Evolutionary conservation across 148 eudicot species (phyloP).

Genomic region (Spergularia bocconei): DNA sequence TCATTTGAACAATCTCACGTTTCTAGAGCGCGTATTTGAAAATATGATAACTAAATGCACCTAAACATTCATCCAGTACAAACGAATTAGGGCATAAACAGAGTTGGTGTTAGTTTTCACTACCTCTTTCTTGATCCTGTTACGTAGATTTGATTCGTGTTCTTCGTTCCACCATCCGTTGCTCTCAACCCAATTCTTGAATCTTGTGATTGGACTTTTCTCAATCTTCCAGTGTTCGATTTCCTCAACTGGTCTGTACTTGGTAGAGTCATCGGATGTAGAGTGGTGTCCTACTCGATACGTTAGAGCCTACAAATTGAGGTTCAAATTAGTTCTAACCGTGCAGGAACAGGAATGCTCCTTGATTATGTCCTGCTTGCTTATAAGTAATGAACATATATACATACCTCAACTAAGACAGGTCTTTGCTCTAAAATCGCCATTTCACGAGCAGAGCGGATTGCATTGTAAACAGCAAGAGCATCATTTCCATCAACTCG

Average conservation of each 20-base stretch:
- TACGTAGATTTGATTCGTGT: slow-evolving; percentile 48
- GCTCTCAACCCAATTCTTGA: slow-evolving; percentile 57
- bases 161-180: slow-evolving; percentile 79
- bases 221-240: slow-evolving; percentile 65
- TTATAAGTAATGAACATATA: not conserved
- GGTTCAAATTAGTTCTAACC: not conserved
- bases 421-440: slow-evolving; percentile 67
- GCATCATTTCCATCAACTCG: slow-evolving; percentile 93
- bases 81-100: not conserved
- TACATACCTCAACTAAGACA: slow-evolving; percentile 67
- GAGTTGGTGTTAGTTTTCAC: slow-evolving; percentile 10
- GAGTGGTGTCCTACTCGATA: slow-evolving; percentile 88
- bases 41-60: not conserved
- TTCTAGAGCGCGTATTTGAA: not conserved
- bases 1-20: not conserved
- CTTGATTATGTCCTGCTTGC: not conserved
- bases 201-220: slow-evolving; percentile 48
- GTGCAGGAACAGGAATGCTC: not conserved
- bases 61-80: not conserved
- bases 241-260: slow-evolving; percentile 58
- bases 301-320: slow-evolving; percentile 61
- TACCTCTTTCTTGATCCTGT: slow-evolving; percentile 51
- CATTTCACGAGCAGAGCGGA: slow-evolving; percentile 65
- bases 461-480: slow-evolving; percentile 72
- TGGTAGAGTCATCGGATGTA: slow-evolving; percentile 87